phyloP scores from a whole-genome alignment of 1,284 basidiomycete genomes.

The Testicularia cyperi region DNA sequence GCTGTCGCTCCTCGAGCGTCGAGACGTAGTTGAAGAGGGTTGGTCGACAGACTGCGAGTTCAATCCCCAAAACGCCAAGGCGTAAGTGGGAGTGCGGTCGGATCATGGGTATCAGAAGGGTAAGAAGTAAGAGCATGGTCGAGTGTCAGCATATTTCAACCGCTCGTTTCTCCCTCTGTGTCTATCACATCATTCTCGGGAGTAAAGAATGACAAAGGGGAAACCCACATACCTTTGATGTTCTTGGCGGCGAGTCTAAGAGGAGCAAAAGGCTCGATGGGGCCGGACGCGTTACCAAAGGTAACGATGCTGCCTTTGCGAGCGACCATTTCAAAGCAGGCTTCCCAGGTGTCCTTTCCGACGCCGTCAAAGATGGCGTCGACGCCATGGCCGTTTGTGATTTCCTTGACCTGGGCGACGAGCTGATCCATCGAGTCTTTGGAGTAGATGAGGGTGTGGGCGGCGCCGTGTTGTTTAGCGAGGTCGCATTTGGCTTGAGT shows the following conservation, averaged over 20 bases:
- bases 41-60: conserved; percentile 58
- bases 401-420: conserved; percentile 60
- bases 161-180: too few relatives aligned
- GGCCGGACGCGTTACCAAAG: conserved; percentile 86
- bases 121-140: too few relatives aligned
- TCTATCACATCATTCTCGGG: too few relatives aligned
- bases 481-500: conserved; percentile 78
- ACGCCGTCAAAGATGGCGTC: conserved; percentile 91
- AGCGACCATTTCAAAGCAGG: conserved; percentile 74
- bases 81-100: too few relatives aligned
- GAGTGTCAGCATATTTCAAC: too few relatives aligned
- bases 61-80: too few relatives aligned
- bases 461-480: conserved; percentile 78
- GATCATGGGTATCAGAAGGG: too few relatives aligned
- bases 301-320: conserved; percentile 68
- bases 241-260: conserved; percentile 79
- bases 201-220: conserved; percentile 68
- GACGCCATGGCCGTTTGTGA: conserved; percentile 76
- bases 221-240: conserved; percentile 64
- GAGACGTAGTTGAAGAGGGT: conserved; percentile 62
- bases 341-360: conserved; percentile 66
- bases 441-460: conserved; percentile 81
- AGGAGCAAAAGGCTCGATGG: conserved; percentile 68
- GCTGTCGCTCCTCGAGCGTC: conserved; percentile 71
- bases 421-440: conserved; percentile 19